These are phyloP conservation scores for Pythium periplocum DNA, from an alignment of 352 stramenopile species.

Conservation along the genomic window DNA sequence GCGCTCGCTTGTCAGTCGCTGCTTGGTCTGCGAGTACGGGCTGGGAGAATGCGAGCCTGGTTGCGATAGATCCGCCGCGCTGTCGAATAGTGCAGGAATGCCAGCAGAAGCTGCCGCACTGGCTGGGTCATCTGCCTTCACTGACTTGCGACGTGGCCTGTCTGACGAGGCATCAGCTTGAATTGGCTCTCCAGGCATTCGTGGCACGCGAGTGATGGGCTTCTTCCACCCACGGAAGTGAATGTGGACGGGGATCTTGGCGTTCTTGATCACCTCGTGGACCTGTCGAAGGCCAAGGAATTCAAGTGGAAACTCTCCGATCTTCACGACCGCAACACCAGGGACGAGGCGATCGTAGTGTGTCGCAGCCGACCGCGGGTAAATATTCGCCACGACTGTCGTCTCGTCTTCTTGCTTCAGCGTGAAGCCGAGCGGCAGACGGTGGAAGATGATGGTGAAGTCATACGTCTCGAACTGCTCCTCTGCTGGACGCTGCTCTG, in stretches of 20 bases:
- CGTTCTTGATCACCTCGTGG: slow-evolving; percentile 79
- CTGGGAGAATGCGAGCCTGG: background rate
- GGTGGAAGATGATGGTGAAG: slow-evolving; percentile 81
- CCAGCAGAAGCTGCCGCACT: background rate
- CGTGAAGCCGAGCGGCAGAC: slow-evolving; percentile 79
- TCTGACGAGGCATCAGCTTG: too few relatives aligned
- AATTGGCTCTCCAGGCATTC: slow-evolving; percentile 1
- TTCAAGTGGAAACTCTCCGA: slow-evolving; percentile 50
- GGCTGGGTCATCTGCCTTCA: background rate
- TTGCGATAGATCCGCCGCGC: background rate
- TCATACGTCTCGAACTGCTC: slow-evolving; percentile 34
- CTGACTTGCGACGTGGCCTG: too few relatives aligned
- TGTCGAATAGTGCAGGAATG: slow-evolving; percentile 5
- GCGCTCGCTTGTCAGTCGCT: slow-evolving; percentile 20
- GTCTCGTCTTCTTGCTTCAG: slow-evolving; percentile 74
- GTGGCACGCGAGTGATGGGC: slow-evolving; percentile 9
- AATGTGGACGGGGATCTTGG: slow-evolving; percentile 64
- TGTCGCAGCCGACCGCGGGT: slow-evolving; percentile 66
- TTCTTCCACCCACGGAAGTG: slow-evolving; percentile 44
- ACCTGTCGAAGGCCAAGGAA: slow-evolving; percentile 74
- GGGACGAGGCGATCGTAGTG: slow-evolving; percentile 67
- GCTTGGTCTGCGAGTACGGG: slow-evolving; percentile 21
- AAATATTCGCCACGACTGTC: slow-evolving; percentile 82
- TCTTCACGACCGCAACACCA: slow-evolving; percentile 70
- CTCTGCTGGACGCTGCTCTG: slow-evolving; percentile 2